Percentiles rank a stretch among this genome's conserved stretches.
phyloP scores from a whole-genome alignment of 2,329 filamentous ascomycete genomes.

The Leptodontidium sp. region DNA sequence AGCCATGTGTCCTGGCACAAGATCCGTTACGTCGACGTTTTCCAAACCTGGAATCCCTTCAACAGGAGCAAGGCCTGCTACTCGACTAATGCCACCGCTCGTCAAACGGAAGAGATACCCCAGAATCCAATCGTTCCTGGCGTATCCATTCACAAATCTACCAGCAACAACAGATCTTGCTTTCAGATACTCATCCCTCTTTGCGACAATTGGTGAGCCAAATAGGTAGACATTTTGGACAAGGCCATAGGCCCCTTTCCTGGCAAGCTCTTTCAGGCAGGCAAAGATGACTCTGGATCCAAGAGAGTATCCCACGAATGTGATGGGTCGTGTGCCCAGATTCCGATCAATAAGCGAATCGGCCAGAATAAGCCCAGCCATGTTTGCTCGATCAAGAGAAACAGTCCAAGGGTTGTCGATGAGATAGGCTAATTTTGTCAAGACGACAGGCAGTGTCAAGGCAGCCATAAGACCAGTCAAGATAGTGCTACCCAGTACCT shows the following conservation, averaged over 20 bases:
- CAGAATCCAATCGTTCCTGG: slow-evolving; percentile 95
- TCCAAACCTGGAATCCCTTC: slow-evolving; percentile 82
- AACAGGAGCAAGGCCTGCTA: slow-evolving; percentile 84
- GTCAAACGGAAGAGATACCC: slow-evolving; percentile 96
- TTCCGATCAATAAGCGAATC: slow-evolving; percentile 94
- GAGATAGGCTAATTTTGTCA: slow-evolving; percentile 93
- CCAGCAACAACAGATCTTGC: slow-evolving; percentile 86
- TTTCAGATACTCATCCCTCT: slow-evolving; percentile 86
- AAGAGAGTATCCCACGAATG: slow-evolving; percentile 92
- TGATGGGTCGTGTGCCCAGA: slow-evolving; percentile 88
- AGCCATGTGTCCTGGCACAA: slow-evolving; percentile 93
- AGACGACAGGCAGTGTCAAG: slow-evolving; percentile 86
- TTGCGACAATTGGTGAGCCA: slow-evolving; percentile 89
- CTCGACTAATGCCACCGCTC: slow-evolving; percentile 85
- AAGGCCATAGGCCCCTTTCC: slow-evolving; percentile 83
- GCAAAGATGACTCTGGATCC: slow-evolving; percentile 93
- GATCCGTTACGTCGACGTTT: slow-evolving; percentile 86
- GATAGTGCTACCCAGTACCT: slow-evolving; percentile 90
- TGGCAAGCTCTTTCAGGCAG: slow-evolving; percentile 85
- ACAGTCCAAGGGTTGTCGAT: slow-evolving; percentile 99
- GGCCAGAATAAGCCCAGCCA: slow-evolving; percentile 89
- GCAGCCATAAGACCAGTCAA: slow-evolving; percentile 91
- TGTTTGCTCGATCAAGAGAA: slow-evolving; percentile 88
- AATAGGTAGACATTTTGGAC: slow-evolving; percentile 97
- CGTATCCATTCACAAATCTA: slow-evolving; percentile 94